These are phyloP conservation scores for Acanthamoeba royreba DNA, from an alignment of 208 protist genomes.

Conservation along the genomic window DNA sequence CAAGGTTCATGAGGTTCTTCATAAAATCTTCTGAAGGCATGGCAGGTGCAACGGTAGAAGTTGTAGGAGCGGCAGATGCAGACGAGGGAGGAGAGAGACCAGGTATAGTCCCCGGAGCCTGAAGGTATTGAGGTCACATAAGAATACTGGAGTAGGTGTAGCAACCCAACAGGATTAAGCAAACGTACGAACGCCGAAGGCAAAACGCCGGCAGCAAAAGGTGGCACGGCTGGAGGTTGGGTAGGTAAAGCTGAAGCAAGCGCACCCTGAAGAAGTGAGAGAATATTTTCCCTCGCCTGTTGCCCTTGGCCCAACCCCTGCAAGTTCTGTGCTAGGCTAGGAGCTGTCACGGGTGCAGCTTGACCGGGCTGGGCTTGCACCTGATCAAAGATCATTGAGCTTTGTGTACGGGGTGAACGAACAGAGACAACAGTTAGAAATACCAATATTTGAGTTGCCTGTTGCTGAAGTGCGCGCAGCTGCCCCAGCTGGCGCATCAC, in stretches of 20 bases:
- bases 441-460: not conserved
- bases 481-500: not conserved
- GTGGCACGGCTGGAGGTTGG: not conserved
- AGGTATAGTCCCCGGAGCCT: not conserved
- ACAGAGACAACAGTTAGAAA: not conserved
- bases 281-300: not conserved
- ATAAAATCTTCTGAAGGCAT: not conserved
- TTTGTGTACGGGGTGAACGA: not conserved
- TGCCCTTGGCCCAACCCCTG: not conserved
- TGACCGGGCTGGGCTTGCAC: not conserved
- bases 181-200: not conserved
- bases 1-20: not conserved
- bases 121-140: not conserved
- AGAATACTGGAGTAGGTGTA: not conserved
- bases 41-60: not conserved
- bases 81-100: not conserved
- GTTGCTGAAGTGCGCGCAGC: conserved; percentile 20
- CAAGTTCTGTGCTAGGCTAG: not conserved
- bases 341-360: not conserved
- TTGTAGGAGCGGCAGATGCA: not conserved
- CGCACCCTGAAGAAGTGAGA: not conserved
- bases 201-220: not conserved
- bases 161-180: not conserved
- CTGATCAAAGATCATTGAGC: not conserved
- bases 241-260: not conserved